Evolutionary conservation across 129 eudicot species (phyloP), one percentile per base, ranked within the genome.

Genomic region (Flaveria sonorensis): DNA sequence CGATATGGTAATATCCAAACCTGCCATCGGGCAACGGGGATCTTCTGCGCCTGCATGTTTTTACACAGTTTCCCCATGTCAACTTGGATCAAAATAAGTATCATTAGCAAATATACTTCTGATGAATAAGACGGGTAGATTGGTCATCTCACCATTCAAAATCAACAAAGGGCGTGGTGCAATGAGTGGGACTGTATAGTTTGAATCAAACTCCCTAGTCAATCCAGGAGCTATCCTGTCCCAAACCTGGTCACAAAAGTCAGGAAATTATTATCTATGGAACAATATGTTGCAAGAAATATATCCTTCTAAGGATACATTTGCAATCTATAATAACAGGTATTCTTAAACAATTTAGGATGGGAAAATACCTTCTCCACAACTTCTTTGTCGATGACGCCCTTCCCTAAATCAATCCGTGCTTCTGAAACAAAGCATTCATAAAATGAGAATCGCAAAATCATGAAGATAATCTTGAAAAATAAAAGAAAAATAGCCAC

Each of bases 211-310:
- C 68, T 82, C 73, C 2, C 89, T 79, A 20, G 90, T 90, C 63
- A 95, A 81, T 52, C 99, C 97, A 55, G 99, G 99, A 73, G 99
- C 97, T 48, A 91, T 88, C 65, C 92, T 81, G 52, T 89, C 93
- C 97, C 99, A 95, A 60, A 91, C 99, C 98, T 93, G 88, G 57
- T 68, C 21, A 71, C 65, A 63, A 47, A 76, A 26, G 71, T 67
- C 39, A 6, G 26, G 23, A 50, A 39, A 64, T 16, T 32, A 68
- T 62, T 36, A 7, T 48, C 16, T 39, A 28, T 36, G 40, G 40
- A 36, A 36, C 40, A 65, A 36, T 10, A 59, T 53, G 60, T 53
- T 16, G 23, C 43, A 26, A 62, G 57, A 26, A 15, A 50, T 12
- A 8, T 24, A 16, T 30, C 52, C 9, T 30, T 30, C 36, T 30